A percentile compares a stretch with the other conserved stretches of the same genome.
Evolutionary conservation across 441 rosid species (phyloP).

Genomic region (Breynia disticha): DNA sequence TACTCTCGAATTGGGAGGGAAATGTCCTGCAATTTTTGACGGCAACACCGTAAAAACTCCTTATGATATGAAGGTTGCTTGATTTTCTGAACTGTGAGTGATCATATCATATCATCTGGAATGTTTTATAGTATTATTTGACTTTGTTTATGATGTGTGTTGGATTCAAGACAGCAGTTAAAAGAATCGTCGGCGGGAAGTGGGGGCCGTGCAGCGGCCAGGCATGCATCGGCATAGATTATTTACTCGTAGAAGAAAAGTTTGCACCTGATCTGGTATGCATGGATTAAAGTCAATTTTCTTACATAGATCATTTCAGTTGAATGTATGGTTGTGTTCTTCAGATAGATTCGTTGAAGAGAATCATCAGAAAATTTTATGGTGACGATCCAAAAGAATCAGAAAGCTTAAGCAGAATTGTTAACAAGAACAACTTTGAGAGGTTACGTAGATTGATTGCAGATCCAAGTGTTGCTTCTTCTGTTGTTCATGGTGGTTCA

Average conservation of each 20-base stretch:
- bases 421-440: conserved; percentile 37
- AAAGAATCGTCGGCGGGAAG: conserved; percentile 63
- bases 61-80: conserved; percentile 39
- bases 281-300: background rate
- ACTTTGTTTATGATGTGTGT: background rate
- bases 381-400: conserved; percentile 51
- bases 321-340: conserved; percentile 10
- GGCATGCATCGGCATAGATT: conserved; percentile 67
- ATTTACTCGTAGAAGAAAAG: conserved; percentile 50
- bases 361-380: conserved; percentile 36
- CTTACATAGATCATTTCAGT: background rate
- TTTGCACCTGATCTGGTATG: conserved; percentile 43
- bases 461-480: conserved; percentile 51
- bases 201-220: conserved; percentile 81
- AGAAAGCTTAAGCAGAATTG: conserved; percentile 41
- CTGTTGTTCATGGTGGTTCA: conserved; percentile 64
- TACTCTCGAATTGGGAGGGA: conserved; percentile 79
- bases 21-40: conserved; percentile 67
- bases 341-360: conserved; percentile 53
- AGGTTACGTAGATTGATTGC: conserved; percentile 41
- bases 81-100: background rate
- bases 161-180: conserved; percentile 35
- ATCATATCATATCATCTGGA: background rate
- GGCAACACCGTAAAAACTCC: conserved; percentile 25
- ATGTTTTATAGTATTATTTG: background rate